These are phyloP conservation scores for Sporobolomyces phaffii DNA, from an alignment of 768 basidiomycete species.

Conservation along the genomic window DNA sequence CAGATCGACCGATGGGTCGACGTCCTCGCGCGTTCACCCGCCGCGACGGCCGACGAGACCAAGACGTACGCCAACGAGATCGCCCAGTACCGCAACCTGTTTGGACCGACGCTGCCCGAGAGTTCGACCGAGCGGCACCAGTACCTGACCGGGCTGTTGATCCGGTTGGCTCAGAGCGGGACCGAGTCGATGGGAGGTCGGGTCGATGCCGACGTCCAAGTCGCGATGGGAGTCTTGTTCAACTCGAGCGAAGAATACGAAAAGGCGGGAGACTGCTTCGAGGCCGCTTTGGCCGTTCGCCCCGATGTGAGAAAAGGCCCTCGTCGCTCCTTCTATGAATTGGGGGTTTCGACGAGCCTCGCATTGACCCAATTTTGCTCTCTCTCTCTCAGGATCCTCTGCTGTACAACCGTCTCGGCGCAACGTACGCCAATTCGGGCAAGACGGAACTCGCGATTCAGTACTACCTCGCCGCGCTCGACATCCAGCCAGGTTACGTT, in stretches of 20 bases:
- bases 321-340: no score
- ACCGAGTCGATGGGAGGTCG: constrained; percentile 49
- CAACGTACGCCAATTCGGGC: constrained; percentile 81
- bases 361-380: no score
- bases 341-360: no score
- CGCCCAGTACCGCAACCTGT: constrained; percentile 33
- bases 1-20: constrained; percentile 80
- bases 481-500: constrained; percentile 81
- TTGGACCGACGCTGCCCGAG: constrained; percentile 23
- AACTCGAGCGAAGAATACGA: constrained; percentile 88
- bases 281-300: constrained; percentile 73
- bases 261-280: constrained; percentile 91
- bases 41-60: constrained; percentile 44
- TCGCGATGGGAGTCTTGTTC: constrained; percentile 85
- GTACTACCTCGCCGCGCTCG: constrained; percentile 78
- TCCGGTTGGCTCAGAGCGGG: constrained; percentile 63
- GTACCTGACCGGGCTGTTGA: constrained; percentile 66
- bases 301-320: constrained; percentile 81
- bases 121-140: constrained; percentile 42
- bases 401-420: constrained; percentile 86
- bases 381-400: constrained; percentile 66
- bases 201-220: constrained; percentile 89
- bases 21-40: constrained; percentile 54
- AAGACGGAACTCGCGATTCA: constrained; percentile 69
- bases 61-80: constrained; percentile 50